These are phyloP conservation scores for Candida silvicultrix DNA, from an alignment of 805 yeast species.

Conservation along the genomic window DNA sequence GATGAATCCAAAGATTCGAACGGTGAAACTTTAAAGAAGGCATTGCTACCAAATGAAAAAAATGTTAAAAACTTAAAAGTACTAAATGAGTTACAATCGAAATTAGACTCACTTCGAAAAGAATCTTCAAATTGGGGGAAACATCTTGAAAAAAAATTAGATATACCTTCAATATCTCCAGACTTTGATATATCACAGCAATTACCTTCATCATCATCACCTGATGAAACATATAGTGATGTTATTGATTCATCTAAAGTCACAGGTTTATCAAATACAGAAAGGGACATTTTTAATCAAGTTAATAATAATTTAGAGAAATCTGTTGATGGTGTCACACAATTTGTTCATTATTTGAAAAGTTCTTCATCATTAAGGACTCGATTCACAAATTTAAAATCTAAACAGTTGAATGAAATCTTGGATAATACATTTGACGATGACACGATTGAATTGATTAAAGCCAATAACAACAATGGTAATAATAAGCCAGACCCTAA, in stretches of 20 bases:
- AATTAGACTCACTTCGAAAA: slow-evolving; percentile 34
- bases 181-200: not conserved
- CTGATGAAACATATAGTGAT: slow-evolving; percentile 17
- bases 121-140: slow-evolving; percentile 45
- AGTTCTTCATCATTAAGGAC: slow-evolving; percentile 14
- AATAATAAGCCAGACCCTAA: slow-evolving; percentile 9
- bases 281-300: slow-evolving; percentile 8
- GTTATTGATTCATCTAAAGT: slow-evolving; percentile 15
- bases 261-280: slow-evolving; percentile 8
- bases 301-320: slow-evolving; percentile 10
- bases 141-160: slow-evolving; percentile 8
- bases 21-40: slow-evolving; percentile 10
- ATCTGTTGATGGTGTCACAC: slow-evolving; percentile 16
- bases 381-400: slow-evolving; percentile 31
- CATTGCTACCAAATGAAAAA: slow-evolving; percentile 51
- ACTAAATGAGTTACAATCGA: slow-evolving; percentile 37
- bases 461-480: not conserved
- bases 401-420: slow-evolving; percentile 34
- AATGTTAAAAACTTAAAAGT: slow-evolving; percentile 46
- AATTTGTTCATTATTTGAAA: slow-evolving; percentile 16
- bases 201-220: not conserved
- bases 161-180: slow-evolving; percentile 4
- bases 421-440: slow-evolving; percentile 36
- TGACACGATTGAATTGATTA: slow-evolving; percentile 27
- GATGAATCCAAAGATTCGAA: slow-evolving; percentile 22